These are phyloP conservation scores for Quercus parvula DNA, from an alignment of 306 rosid genomes.

Conservation along the genomic window DNA sequence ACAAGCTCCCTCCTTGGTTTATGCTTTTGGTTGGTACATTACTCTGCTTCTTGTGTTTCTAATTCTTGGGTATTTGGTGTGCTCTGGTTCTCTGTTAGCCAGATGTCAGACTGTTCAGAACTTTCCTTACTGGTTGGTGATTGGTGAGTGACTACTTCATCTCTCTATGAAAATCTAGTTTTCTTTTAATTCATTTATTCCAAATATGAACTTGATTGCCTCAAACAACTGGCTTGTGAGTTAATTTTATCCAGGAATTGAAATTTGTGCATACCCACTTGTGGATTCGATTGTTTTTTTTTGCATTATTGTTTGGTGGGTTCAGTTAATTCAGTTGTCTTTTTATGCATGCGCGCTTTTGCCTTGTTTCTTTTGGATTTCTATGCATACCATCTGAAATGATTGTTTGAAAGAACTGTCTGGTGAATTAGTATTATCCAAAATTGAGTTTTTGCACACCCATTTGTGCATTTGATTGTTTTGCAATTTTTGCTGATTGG, in stretches of 20 bases:
- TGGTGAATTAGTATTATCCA: background rate
- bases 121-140: conserved; percentile 60
- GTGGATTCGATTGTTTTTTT: background rate
- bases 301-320: background rate
- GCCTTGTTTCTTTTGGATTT: conserved; percentile 1
- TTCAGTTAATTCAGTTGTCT: background rate
- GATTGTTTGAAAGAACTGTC: background rate
- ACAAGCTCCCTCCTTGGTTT: conserved; percentile 84
- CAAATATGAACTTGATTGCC: background rate
- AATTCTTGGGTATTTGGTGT: conserved; percentile 51
- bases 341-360: background rate
- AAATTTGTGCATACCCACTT: background rate
- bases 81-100: conserved; percentile 57
- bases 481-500: background rate
- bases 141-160: conserved; percentile 1
- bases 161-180: background rate
- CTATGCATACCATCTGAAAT: background rate
- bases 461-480: background rate
- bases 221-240: background rate
- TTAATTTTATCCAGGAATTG: background rate
- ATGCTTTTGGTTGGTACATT: conserved; percentile 59
- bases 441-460: background rate
- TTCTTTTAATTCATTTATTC: background rate
- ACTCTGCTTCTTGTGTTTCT: conserved; percentile 39
- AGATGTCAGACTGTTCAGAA: conserved; percentile 32